A percentile compares a stretch with the other conserved stretches of the same genome.
These are phyloP conservation scores for Lentinula sp. DNA, from an alignment of 768 basidiomycete species.

Conservation along the genomic window DNA sequence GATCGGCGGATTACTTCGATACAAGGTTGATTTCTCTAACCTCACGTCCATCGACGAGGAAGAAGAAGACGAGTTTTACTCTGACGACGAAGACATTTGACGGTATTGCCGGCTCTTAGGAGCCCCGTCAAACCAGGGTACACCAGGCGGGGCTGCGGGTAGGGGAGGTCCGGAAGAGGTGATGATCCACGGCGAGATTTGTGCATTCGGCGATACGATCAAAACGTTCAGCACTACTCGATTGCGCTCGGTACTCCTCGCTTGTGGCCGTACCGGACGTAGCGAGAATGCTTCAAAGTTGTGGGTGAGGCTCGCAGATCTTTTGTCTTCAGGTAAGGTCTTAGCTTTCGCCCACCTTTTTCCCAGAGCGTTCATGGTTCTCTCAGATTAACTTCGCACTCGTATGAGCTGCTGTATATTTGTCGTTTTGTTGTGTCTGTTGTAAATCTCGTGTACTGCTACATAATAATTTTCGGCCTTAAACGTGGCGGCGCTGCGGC, in stretches of 20 bases:
- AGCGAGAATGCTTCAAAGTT: not conserved
- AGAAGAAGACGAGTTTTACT: constrained; percentile 82
- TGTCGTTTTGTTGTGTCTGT: not conserved
- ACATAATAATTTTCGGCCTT: not conserved
- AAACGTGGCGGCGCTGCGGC: too few species aligned
- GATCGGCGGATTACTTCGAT: constrained; percentile 90
- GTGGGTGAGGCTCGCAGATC: not conserved
- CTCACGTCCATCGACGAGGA: constrained; percentile 70
- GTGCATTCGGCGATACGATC: not conserved
- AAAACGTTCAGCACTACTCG: not conserved
- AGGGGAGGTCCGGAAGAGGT: constrained; percentile 12
- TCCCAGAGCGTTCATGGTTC: not conserved
- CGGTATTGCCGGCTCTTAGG: constrained; percentile 81
- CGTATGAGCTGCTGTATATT: not conserved
- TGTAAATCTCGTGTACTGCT: not conserved
- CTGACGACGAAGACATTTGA: constrained; percentile 77
- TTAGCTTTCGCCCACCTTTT: not conserved
- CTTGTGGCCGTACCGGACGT: not conserved
- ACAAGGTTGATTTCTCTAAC: constrained; percentile 95
- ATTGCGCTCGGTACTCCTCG: not conserved
- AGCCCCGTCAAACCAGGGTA: constrained; percentile 64
- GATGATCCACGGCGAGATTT: not conserved
- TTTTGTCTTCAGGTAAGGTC: not conserved
- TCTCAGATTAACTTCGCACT: not conserved
- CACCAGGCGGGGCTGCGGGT: constrained; percentile 61